Percentiles rank a stretch among this genome's conserved stretches.
phyloP scores from a whole-genome alignment of 306 rosid genomes.

The Cucumis cinereus region DNA sequence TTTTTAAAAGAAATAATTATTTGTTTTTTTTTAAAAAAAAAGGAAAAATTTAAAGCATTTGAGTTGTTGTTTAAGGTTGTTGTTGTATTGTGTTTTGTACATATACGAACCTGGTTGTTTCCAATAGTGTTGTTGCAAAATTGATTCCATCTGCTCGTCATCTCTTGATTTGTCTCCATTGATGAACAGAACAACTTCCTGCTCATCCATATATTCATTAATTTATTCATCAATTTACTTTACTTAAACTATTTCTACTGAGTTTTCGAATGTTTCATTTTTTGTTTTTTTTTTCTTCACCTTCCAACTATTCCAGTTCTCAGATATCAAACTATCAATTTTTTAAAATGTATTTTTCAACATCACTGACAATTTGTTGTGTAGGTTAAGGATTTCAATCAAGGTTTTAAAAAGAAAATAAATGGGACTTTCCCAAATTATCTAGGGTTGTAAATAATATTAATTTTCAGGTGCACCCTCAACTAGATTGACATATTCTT shows the following conservation, averaged over 20 bases:
- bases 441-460: too few species aligned
- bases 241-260: neutral
- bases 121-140: neutral
- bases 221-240: neutral
- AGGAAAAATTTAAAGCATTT: too few species aligned
- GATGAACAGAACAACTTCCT: constrained; percentile 35
- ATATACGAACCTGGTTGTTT: constrained; percentile 23
- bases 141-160: constrained; percentile 18
- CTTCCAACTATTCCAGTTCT: neutral
- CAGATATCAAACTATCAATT: too few species aligned
- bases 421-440: neutral
- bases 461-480: too few species aligned
- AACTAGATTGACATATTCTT: too few species aligned
- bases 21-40: neutral
- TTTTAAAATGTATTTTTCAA: too few species aligned
- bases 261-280: neutral
- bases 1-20: neutral
- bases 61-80: neutral
- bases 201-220: neutral
- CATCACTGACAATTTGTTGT: neutral
- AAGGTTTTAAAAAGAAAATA: neutral
- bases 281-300: neutral
- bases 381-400: neutral
- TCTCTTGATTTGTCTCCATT: constrained; percentile 29
- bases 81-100: constrained; percentile 2